A percentile compares a stretch with the other conserved stretches of the same genome.
phyloP scores from a whole-genome alignment of 129 eudicot species.

The Flaveria brownii region DNA sequence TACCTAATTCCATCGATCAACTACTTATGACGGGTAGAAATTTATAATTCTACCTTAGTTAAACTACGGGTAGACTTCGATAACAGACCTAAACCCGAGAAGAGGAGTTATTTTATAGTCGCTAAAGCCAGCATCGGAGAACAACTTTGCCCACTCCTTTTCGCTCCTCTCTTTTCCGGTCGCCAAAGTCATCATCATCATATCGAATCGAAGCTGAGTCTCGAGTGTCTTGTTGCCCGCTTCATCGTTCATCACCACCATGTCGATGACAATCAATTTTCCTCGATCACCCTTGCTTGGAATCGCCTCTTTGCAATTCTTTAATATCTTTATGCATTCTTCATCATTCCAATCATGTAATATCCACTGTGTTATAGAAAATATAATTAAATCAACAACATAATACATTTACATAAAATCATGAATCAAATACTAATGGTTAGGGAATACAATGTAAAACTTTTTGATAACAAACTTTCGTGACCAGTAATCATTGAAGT shows the following conservation, averaged over 20 bases:
- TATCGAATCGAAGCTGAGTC: neutral
- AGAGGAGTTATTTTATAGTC: neutral
- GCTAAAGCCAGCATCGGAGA: neutral
- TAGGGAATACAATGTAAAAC: no score
- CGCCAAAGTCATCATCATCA: neutral
- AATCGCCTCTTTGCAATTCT: constrained; percentile 9
- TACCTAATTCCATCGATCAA: neutral
- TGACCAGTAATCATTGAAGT: no score
- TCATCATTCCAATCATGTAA: constrained; percentile 15
- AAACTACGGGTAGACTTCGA: constrained; percentile 4
- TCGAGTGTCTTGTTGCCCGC: neutral
- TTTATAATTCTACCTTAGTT: neutral
- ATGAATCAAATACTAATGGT: no score
- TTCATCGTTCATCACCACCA: constrained; percentile 13
- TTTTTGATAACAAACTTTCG: no score
- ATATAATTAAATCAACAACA: neutral
- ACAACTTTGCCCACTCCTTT: constrained; percentile 7
- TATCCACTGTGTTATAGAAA: neutral
- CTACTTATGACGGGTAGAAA: neutral
- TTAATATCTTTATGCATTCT: neutral
- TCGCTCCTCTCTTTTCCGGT: constrained; percentile 1
- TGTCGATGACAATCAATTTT: neutral
- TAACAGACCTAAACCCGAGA: neutral
- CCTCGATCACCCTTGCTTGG: neutral
- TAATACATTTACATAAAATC: neutral